These are phyloP conservation scores for Mycena capillaripes DNA, from an alignment of 768 basidiomycete species.

Conservation along the genomic window DNA sequence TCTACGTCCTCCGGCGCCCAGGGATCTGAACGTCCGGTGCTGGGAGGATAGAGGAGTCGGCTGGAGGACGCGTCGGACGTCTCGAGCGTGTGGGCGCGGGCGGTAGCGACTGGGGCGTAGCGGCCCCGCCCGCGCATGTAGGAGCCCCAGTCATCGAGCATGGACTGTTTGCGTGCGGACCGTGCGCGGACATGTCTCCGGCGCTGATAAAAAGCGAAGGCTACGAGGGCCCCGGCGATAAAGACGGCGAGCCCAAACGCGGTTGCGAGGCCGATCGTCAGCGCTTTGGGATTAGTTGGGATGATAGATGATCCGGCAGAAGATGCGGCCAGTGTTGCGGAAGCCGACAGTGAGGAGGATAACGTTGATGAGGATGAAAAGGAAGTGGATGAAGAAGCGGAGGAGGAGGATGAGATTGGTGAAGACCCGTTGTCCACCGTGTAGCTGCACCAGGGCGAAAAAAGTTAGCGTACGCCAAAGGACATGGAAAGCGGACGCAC, in stretches of 20 bases:
- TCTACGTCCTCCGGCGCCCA: slow-evolving; percentile 4
- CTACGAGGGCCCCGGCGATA: background rate
- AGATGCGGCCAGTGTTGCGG: background rate
- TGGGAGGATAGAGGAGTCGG: background rate
- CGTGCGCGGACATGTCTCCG: slow-evolving; percentile 5
- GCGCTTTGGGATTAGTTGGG: background rate
- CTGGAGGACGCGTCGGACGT: slow-evolving; percentile 15
- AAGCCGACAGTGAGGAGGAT: background rate
- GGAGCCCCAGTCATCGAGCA: slow-evolving; percentile 23
- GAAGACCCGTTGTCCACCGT: slow-evolving; percentile 6
- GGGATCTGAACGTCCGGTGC: slow-evolving; percentile 5
- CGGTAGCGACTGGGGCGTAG: slow-evolving; percentile 13
- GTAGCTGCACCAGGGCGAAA: background rate
- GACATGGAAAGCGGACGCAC: background rate
- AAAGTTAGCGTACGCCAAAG: background rate
- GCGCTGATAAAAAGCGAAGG: slow-evolving; percentile 11
- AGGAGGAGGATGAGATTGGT: background rate
- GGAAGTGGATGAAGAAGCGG: background rate
- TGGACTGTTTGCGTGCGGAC: background rate
- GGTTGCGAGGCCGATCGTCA: slow-evolving; percentile 21
- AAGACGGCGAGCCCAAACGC: slow-evolving; percentile 9
- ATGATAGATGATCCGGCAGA: slow-evolving; percentile 3
- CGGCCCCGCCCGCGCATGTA: slow-evolving; percentile 11
- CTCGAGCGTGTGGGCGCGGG: background rate
- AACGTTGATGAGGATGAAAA: too few species aligned